These are phyloP conservation scores for Mimosa pudica DNA, from an alignment of 306 rosid species.

Conservation along the genomic window DNA sequence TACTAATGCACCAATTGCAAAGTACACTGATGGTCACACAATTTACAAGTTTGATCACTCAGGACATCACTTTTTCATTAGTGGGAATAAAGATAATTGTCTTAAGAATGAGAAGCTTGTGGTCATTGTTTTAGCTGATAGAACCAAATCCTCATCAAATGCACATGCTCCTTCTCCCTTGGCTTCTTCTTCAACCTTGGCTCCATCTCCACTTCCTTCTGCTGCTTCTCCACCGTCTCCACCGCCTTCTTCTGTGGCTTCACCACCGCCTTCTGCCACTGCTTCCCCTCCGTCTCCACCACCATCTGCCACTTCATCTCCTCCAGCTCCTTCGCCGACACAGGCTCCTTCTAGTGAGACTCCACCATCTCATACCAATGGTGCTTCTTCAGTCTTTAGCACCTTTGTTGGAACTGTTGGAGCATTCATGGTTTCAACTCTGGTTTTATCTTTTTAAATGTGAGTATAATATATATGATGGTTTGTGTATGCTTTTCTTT, in stretches of 20 bases:
- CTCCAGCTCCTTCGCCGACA: constrained; percentile 42
- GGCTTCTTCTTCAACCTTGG: constrained; percentile 25
- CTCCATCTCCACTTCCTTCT: constrained; percentile 30
- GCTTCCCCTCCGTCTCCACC: neutral
- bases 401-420: constrained; percentile 51
- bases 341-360: constrained; percentile 55
- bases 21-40: constrained; percentile 70
- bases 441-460: constrained; percentile 43
- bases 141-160: constrained; percentile 40
- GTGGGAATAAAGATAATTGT: constrained; percentile 84
- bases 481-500: neutral
- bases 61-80: constrained; percentile 79
- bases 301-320: constrained; percentile 7
- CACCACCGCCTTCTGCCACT: neutral
- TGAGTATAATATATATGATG: neutral
- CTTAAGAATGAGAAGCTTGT: constrained; percentile 69
- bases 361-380: constrained; percentile 57
- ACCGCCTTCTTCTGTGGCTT: neutral
- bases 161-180: constrained; percentile 36
- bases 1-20: constrained; percentile 47
- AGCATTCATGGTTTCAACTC: constrained; percentile 59
- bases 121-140: constrained; percentile 65
- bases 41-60: constrained; percentile 53
- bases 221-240: constrained; percentile 30
- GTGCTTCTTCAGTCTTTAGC: constrained; percentile 54